Percentiles rank a stretch among this genome's conserved stretches.
phyloP scores from a whole-genome alignment of 805 yeast species.

The Suhomyces pyralidae region DNA sequence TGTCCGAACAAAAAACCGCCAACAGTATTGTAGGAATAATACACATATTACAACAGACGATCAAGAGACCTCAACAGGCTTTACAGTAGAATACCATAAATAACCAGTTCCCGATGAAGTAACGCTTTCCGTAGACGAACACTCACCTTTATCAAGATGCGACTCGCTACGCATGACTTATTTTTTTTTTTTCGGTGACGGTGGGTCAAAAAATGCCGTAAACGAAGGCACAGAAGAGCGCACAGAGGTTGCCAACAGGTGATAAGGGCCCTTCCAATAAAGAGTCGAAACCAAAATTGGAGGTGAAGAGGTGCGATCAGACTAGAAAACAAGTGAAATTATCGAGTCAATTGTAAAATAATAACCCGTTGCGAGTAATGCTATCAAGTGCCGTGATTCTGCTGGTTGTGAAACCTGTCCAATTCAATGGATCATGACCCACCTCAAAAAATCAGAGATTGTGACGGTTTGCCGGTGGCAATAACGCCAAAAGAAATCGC shows the following conservation, averaged over 20 bases:
- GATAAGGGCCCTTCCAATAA: not conserved
- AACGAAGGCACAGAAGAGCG: not conserved
- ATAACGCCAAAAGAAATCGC: not conserved
- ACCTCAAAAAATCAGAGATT: not conserved
- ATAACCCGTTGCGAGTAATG: not conserved
- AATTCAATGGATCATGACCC: not conserved
- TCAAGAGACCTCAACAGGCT: too few species aligned
- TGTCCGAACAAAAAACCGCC: not conserved
- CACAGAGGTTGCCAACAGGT: not conserved
- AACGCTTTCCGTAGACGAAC: not conserved
- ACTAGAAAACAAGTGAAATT: not conserved
- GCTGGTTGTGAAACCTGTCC: not conserved
- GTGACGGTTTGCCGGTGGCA: not conserved
- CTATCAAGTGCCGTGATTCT: not conserved
- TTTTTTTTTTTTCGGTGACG: not conserved
- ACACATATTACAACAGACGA: not conserved
- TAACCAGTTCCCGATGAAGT: too few species aligned
- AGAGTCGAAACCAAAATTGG: not conserved
- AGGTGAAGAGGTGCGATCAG: not conserved
- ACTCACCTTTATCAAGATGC: not conserved
- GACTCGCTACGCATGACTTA: not conserved
- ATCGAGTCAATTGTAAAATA: not conserved
- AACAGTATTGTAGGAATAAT: not conserved
- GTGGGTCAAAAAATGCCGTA: not conserved
- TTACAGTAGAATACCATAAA: not conserved